A percentile compares a stretch with the other conserved stretches of the same genome.
Conservation (phyloP, 164 flowering plant genomes). For the Umbellularia californica region DNA sequence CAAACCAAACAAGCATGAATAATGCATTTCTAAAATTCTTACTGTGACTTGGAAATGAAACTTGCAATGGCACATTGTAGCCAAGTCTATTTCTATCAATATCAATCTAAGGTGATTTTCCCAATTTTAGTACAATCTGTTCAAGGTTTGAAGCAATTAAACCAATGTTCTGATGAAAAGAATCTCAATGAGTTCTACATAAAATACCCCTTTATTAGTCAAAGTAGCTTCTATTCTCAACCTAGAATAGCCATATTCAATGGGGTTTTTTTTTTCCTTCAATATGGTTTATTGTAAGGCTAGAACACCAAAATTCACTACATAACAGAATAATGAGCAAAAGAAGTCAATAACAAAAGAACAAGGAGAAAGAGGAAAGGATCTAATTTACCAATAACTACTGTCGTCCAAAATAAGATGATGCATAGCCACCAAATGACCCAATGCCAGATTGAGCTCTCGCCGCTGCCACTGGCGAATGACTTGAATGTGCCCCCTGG, state of each 20-base stretch:
- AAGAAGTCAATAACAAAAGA: not conserved
- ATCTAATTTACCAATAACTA: slow-evolving; percentile 6
- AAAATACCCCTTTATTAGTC: not conserved
- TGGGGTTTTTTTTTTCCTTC: not conserved
- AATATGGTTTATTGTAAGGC: not conserved
- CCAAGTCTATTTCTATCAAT: too few relatives aligned
- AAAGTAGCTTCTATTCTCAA: not conserved
- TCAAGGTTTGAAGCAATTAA: too few relatives aligned
- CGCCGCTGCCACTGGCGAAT: slow-evolving; percentile 19
- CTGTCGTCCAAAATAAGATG: slow-evolving; percentile 25
- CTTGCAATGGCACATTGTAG: too few relatives aligned
- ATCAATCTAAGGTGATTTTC: too few relatives aligned
- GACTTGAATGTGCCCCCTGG: slow-evolving; percentile 31
- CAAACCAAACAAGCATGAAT: too few relatives aligned
- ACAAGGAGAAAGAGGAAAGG: not conserved
- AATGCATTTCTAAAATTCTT: too few relatives aligned
- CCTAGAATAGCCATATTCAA: not conserved
- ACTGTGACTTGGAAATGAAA: too few relatives aligned
- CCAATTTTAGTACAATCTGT: too few relatives aligned
- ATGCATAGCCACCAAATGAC: slow-evolving; percentile 16
- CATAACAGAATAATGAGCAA: not conserved
- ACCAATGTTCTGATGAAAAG: too few relatives aligned
- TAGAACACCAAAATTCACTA: not conserved
- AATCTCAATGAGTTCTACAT: too few relatives aligned
- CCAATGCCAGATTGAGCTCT: slow-evolving; percentile 28